A percentile compares a stretch with the other conserved stretches of the same genome.
Evolutionary conservation across 257 asterid species (phyloP).

Genomic region (Solanum sejunctum): DNA sequence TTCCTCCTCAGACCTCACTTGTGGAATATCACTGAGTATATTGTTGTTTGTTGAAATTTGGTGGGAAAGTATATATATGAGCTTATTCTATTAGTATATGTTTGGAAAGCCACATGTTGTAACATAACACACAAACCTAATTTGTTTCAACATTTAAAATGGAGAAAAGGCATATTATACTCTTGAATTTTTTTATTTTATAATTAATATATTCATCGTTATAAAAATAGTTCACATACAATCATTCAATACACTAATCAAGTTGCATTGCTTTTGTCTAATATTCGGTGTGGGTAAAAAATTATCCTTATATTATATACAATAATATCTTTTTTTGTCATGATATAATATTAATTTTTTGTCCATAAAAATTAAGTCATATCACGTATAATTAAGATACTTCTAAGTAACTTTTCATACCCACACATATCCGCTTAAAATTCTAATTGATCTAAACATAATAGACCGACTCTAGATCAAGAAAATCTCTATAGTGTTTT

Average conservation of each 20-base stretch:
- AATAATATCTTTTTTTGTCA: not conserved
- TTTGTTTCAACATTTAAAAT: not conserved
- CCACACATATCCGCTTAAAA: not conserved
- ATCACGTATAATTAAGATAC: not conserved
- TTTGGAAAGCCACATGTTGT: not conserved
- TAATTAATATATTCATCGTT: too few species aligned
- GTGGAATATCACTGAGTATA: too few species aligned
- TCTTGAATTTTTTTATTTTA: too few species aligned
- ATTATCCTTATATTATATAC: too few species aligned
- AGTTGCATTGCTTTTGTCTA: not conserved
- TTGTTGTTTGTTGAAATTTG: too few species aligned
- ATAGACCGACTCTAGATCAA: too few species aligned
- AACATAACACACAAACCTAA: not conserved
- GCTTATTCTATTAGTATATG: not conserved
- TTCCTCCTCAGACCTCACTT: too few species aligned
- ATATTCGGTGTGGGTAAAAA: fast-evolving
- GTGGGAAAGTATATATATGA: not conserved
- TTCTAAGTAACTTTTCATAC: not conserved
- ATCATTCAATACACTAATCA: too few species aligned
- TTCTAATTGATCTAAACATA: too few species aligned
- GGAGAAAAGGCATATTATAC: too few species aligned
- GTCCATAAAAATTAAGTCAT: not conserved
- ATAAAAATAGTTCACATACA: too few species aligned
- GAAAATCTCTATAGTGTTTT: too few species aligned
- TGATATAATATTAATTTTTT: not conserved